phyloP scores from a whole-genome alignment of 345 rosid species.

The Sapria himalayana region DNA sequence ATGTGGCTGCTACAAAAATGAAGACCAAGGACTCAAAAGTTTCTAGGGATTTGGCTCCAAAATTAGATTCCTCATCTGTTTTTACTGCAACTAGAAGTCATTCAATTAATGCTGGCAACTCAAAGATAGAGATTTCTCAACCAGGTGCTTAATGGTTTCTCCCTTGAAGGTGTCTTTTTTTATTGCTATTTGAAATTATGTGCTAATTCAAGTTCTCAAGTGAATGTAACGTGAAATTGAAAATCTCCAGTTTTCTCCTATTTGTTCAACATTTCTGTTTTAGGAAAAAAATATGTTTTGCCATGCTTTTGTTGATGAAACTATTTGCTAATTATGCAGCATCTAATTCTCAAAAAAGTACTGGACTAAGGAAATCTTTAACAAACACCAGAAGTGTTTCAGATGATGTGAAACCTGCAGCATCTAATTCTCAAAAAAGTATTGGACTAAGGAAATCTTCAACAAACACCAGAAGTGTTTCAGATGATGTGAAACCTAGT shows the following conservation, averaged over 20 bases:
- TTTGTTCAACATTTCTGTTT: neutral
- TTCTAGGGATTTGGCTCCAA: conserved; percentile 22
- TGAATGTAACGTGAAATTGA: too few species aligned
- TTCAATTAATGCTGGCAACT: conserved; percentile 12
- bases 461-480: conserved; percentile 11
- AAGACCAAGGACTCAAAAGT: conserved; percentile 23
- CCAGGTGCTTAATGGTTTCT: conserved; percentile 19
- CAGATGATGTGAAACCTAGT: conserved; percentile 21
- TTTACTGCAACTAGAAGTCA: conserved; percentile 17
- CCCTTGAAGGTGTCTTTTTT: neutral
- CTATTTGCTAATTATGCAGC: neutral
- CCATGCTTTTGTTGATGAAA: conserved; percentile 1
- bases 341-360: too few species aligned
- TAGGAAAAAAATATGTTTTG: conserved; percentile 2
- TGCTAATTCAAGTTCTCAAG: neutral
- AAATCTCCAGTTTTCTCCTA: neutral
- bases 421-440: conserved; percentile 23
- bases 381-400: neutral
- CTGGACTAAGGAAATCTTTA: too few species aligned
- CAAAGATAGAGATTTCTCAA: conserved; percentile 17
- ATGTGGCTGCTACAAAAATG: conserved; percentile 14
- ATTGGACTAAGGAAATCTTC: conserved; percentile 17
- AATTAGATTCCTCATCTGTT: conserved; percentile 14
- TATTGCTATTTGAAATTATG: neutral
- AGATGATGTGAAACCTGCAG: conserved; percentile 11